Evolutionary conservation across 805 yeast species (phyloP), one percentile per base, ranked within the genome.

Genomic region (Wickerhamomyces xylosicus): DNA sequence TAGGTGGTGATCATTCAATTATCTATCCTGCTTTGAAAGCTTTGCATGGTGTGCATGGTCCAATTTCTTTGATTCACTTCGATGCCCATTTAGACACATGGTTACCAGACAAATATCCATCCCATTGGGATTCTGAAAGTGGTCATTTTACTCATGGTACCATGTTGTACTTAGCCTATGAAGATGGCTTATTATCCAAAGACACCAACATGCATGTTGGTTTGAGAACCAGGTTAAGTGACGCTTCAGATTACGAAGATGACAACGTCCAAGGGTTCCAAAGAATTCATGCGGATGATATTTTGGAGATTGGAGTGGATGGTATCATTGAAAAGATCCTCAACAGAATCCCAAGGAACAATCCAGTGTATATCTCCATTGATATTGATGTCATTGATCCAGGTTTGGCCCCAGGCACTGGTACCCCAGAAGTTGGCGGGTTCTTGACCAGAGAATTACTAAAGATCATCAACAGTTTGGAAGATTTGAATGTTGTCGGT

Each of bases 51-150:
- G 50, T 71, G 17, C 73, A 84, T 51, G 92, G 90, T 2, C 75
- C 75, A 16, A 59, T 85, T 37, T 75, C 85, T 18, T 77, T 85
- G 29, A 72, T 85, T 40, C 95, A 85, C 58, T 82, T 85, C 48
- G 95, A 85, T 54, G 90, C 92, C 13, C 94, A 84, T 60, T 67
- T 84, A 47, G 94, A 85, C 56, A 84, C 94, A 5, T 72, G 87
- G 90, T 56, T 77, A 45, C 92, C 94, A 10, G 66, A 72, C 43
- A 71, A 77, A 54, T 83, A 82, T 52, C 82, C 85, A 19, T 62
- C 76, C 15, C 72, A 67, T 51, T 74, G 80, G 80, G 66, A 64
- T 48, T 64, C 75, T n/a, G 68, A 69, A 29, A 48, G 49, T 41
- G 63, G 72, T 33, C 75, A 77, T 37, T 71, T 80, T 57, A 85